These are phyloP conservation scores for Nectriaceae sp. DNA, from an alignment of 2,329 filamentous ascomycete species.

Conservation along the genomic window DNA sequence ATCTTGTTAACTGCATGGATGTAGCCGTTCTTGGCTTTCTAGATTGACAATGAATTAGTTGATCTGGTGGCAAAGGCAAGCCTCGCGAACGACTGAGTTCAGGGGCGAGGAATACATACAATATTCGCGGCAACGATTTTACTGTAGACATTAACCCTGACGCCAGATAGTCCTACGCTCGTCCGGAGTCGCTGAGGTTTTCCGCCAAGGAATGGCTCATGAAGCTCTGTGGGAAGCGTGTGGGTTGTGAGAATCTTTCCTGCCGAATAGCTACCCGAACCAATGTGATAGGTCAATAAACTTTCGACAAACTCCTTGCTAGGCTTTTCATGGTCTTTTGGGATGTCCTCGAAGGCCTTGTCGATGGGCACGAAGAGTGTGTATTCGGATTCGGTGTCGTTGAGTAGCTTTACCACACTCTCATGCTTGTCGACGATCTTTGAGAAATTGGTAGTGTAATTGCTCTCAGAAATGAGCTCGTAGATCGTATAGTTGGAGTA, in stretches of 20 bases:
- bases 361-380: constrained; percentile 83
- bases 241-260: constrained; percentile 66
- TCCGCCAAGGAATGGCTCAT: constrained; percentile 60
- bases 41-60: rapidly evolving
- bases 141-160: constrained; percentile 77
- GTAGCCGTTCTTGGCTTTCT: constrained; percentile 77
- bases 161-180: constrained; percentile 60
- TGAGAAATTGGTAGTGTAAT: constrained; percentile 76
- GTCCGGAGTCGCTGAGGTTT: constrained; percentile 73
- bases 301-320: constrained; percentile 70
- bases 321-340: constrained; percentile 57
- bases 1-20: constrained; percentile 76
- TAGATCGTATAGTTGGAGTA: constrained; percentile 73
- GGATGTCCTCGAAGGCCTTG: constrained; percentile 68
- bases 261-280: constrained; percentile 66
- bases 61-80: not conserved
- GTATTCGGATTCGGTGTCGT: constrained; percentile 72
- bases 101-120: constrained; percentile 44
- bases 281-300: constrained; percentile 75
- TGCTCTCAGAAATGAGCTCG: constrained; percentile 73
- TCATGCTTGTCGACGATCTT: constrained; percentile 73
- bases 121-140: constrained; percentile 71
- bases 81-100: too few relatives aligned
- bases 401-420: constrained; percentile 71
- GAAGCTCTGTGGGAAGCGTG: constrained; percentile 71